Percentiles rank a stretch among this genome's conserved stretches.
These are phyloP conservation scores for Chalaropsis thielavioides DNA, from an alignment of 2,329 filamentous ascomycete genomes.

Conservation along the genomic window DNA sequence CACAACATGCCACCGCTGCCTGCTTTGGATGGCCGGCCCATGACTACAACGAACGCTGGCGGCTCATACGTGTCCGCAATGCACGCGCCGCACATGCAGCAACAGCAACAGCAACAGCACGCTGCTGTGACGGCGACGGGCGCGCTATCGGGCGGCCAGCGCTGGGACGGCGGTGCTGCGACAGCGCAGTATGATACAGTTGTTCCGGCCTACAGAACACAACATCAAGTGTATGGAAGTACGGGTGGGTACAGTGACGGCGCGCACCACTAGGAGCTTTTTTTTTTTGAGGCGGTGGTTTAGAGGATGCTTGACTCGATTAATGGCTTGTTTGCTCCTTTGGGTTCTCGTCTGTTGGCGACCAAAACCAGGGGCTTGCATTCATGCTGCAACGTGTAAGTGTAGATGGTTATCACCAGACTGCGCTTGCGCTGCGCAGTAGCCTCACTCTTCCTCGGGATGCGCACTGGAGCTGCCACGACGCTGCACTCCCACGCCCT, in stretches of 20 bases:
- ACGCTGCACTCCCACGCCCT: too few species aligned
- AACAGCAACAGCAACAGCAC: constrained; percentile 23
- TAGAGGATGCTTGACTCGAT: too few species aligned
- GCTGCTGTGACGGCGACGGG: constrained; percentile 25
- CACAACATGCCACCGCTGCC: constrained; percentile 26
- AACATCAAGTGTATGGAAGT: constrained; percentile 29
- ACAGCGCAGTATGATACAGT: constrained; percentile 29
- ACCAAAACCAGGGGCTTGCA: neutral
- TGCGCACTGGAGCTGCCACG: too few species aligned
- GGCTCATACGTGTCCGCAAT: constrained; percentile 25
- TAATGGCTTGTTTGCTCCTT: neutral
- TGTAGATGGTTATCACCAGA: neutral
- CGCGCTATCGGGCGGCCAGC: constrained; percentile 21
- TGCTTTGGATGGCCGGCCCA: constrained; percentile 28
- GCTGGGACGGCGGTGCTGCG: constrained; percentile 30
- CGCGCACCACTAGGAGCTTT: constrained; percentile 22
- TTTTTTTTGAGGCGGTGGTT: neutral
- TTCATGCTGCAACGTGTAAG: neutral
- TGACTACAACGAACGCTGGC: constrained; percentile 26
- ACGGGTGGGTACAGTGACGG: constrained; percentile 29
- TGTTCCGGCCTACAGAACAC: constrained; percentile 25
- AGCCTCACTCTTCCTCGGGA: neutral
- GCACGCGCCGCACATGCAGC: constrained; percentile 27
- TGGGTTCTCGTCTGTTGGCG: neutral
- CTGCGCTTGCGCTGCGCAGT: neutral